Conservation (phyloP, 306 rosid species). For the Cucurbita argyrosperma region DNA sequence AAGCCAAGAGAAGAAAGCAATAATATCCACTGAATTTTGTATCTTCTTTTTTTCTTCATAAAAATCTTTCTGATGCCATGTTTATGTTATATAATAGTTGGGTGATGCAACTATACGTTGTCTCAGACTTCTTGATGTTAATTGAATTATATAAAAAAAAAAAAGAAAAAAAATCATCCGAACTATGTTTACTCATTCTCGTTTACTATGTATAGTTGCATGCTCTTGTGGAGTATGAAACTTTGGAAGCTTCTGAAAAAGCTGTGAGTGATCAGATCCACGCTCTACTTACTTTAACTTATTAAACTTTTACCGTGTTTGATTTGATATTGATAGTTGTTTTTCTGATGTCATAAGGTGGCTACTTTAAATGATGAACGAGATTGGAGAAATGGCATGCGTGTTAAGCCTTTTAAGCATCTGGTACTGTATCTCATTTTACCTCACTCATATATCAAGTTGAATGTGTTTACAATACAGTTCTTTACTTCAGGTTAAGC, state of each 20-base stretch:
- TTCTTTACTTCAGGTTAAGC: constrained; percentile 38
- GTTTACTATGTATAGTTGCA: constrained; percentile 37
- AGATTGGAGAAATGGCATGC: constrained; percentile 98
- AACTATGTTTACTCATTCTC: background rate
- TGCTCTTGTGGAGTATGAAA: constrained; percentile 84
- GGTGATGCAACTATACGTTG: background rate
- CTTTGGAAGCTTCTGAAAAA: constrained; percentile 77
- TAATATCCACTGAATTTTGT: background rate
- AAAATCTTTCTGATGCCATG: background rate
- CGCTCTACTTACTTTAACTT: background rate
- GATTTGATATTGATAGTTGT: background rate
- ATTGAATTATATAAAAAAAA: background rate
- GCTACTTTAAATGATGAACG: constrained; percentile 55
- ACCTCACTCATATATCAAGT: constrained; percentile 1
- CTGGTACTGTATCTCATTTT: constrained; percentile 22
- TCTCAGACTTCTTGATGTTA: background rate
- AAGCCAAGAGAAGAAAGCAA: background rate
- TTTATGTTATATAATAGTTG: background rate
- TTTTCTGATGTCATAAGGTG: constrained; percentile 30
- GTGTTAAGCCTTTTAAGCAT: constrained; percentile 65
- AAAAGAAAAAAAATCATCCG: background rate
- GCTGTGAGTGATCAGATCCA: constrained; percentile 51
- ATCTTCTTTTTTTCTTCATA: too few relatives aligned
- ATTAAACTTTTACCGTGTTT: background rate
- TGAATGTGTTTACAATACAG: constrained; percentile 5